These are phyloP conservation scores for Annulohypoxylon maeteangense DNA, from an alignment of 495 filamentous ascomycete genomes.

Conservation along the genomic window DNA sequence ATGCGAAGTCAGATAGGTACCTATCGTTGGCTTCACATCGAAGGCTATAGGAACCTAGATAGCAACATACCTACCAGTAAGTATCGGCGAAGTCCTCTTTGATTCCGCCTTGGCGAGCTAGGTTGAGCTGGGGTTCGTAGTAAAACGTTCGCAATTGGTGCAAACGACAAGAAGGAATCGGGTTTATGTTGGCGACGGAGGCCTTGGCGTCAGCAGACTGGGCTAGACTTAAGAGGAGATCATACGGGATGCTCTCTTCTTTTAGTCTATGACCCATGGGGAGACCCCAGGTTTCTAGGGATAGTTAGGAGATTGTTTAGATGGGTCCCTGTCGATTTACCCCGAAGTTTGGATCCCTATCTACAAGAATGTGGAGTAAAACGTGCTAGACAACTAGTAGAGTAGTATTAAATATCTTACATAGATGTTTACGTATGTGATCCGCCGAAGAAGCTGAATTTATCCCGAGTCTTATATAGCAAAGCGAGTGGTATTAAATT, in stretches of 20 bases:
- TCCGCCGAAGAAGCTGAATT: constrained; percentile 1
- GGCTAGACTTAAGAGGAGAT: constrained; percentile 24
- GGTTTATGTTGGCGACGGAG: constrained; percentile 10
- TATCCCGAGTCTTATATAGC: not conserved
- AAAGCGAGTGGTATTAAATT: no score
- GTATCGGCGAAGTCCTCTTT: constrained; percentile 36
- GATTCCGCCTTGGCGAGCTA: constrained; percentile 45
- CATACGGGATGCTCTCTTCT: not conserved
- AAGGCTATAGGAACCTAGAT: not conserved
- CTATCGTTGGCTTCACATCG: not conserved
- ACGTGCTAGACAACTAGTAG: constrained; percentile 10
- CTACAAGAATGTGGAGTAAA: constrained; percentile 7
- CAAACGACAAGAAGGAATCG: constrained; percentile 3
- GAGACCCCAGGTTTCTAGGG: constrained; percentile 20
- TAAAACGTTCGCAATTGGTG: constrained; percentile 31
- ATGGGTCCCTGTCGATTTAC: constrained; percentile 25
- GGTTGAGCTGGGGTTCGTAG: not conserved
- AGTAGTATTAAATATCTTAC: not conserved
- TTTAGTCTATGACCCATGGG: constrained; percentile 1
- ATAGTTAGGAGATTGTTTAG: not conserved
- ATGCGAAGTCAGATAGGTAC: not conserved
- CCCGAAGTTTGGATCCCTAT: constrained; percentile 25
- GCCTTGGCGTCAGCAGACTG: constrained; percentile 33
- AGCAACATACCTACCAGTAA: constrained; percentile 19
- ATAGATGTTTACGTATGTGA: constrained; percentile 31